Percentiles rank a stretch among this genome's conserved stretches.
Conservation (phyloP, 768 basidiomycete species). For the Terana coerulea region DNA sequence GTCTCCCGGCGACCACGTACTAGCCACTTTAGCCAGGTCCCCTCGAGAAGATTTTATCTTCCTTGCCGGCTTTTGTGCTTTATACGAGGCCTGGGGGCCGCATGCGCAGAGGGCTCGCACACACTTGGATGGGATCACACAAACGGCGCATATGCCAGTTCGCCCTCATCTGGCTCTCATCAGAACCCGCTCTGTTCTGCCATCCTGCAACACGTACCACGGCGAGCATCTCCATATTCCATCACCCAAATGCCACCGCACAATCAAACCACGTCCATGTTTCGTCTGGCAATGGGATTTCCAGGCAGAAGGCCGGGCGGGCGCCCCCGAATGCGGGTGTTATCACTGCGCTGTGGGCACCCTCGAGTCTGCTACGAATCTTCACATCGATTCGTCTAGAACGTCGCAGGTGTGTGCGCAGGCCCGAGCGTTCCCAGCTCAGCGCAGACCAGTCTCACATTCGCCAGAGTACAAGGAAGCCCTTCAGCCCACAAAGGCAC, state of each 20-base stretch:
- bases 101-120: background rate
- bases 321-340: background rate
- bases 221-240: background rate
- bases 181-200: slow-evolving; percentile 5
- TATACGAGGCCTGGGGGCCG: too few species aligned
- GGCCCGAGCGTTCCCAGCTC: too few species aligned
- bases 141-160: background rate
- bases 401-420: background rate
- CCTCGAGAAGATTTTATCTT: background rate
- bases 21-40: too few species aligned
- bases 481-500: background rate
- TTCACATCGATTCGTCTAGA: background rate
- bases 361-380: background rate
- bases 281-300: too few species aligned
- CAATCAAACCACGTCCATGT: background rate
- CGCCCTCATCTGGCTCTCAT: background rate
- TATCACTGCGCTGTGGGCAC: background rate
- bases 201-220: slow-evolving; percentile 12
- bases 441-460: background rate
- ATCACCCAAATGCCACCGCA: slow-evolving; percentile 5
- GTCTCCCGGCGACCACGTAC: slow-evolving; percentile 5
- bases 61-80: background rate
- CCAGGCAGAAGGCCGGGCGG: too few species aligned
- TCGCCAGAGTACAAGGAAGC: slow-evolving; percentile 1
- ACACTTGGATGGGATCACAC: background rate